Conservation (phyloP, 345 rosid species). For the Kandelia obovata region DNA sequence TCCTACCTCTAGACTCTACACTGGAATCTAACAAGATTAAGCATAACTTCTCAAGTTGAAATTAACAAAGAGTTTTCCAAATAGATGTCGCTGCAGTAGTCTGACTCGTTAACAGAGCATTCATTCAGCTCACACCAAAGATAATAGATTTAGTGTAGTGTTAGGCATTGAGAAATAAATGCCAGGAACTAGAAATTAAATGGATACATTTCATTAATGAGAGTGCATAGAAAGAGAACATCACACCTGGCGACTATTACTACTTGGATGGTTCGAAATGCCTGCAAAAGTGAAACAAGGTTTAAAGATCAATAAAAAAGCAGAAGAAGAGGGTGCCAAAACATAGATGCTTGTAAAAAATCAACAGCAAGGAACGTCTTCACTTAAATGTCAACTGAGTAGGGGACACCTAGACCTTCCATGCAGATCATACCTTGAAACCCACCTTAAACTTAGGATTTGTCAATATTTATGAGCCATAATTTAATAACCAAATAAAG, state of each 20-base stretch:
- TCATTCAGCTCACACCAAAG: background rate
- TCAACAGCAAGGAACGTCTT: background rate
- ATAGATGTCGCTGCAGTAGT: background rate
- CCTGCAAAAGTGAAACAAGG: conserved; percentile 36
- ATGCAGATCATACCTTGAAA: too few relatives aligned
- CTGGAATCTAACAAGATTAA: background rate
- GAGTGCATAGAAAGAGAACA: conserved; percentile 13
- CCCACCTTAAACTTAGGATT: too few relatives aligned
- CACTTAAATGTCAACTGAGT: background rate
- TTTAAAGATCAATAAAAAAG: background rate
- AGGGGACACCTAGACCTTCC: background rate
- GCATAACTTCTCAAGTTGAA: background rate
- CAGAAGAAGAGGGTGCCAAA: background rate
- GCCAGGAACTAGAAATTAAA: background rate
- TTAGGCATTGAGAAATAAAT: too few relatives aligned
- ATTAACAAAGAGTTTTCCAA: background rate
- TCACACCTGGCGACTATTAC: conserved; percentile 44
- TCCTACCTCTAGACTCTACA: background rate
- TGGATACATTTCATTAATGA: background rate
- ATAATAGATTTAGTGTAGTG: background rate
- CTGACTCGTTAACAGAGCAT: background rate
- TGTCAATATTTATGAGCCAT: too few relatives aligned
- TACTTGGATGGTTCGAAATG: conserved; percentile 34
- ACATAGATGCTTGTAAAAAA: background rate
- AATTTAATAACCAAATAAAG: background rate